phyloP scores from a whole-genome alignment of 1,139 yeast genomes.

The Nakaseomyces glabratus region DNA sequence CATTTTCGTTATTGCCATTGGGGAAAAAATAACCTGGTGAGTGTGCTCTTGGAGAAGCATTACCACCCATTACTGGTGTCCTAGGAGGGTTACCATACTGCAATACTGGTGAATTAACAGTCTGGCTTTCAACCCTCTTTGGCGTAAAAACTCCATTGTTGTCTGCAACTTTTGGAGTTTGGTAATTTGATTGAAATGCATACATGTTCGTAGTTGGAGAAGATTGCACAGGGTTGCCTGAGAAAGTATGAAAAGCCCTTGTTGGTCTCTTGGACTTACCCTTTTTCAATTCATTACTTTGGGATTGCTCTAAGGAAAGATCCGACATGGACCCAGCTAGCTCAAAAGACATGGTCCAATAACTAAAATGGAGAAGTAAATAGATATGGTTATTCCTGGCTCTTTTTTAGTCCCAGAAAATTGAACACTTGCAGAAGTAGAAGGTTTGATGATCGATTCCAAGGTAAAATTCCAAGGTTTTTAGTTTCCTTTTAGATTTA shows the following conservation, averaged over 20 bases:
- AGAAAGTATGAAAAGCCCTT: slow-evolving; percentile 23
- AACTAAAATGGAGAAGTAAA: too few species aligned
- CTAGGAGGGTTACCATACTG: slow-evolving; percentile 9
- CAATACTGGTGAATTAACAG: slow-evolving; percentile 7
- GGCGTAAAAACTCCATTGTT: slow-evolving; percentile 5
- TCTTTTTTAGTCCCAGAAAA: too few species aligned
- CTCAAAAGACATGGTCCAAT: slow-evolving; percentile 17
- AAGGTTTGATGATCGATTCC: too few species aligned
- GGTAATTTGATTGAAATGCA: slow-evolving; percentile 7
- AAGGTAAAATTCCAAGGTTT: too few species aligned
- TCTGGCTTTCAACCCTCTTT: slow-evolving; percentile 1
- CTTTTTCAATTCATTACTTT: slow-evolving; percentile 11
- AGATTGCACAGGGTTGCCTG: slow-evolving; percentile 7
- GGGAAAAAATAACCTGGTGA: not conserved
- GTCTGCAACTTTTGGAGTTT: slow-evolving; percentile 8
- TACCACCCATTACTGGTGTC: slow-evolving; percentile 4
- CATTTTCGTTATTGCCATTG: slow-evolving; percentile 6
- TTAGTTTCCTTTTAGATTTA: too few species aligned
- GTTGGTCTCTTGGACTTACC: slow-evolving; percentile 16
- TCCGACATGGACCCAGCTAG: slow-evolving; percentile 16
- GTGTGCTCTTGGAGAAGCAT: slow-evolving; percentile 6
- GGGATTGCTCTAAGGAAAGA: slow-evolving; percentile 15
- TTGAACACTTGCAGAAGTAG: too few species aligned
- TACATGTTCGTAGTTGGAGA: slow-evolving; percentile 4
- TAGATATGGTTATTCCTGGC: too few species aligned